These are phyloP conservation scores for Blastobotrys serpentis DNA, from an alignment of 1,139 yeast genomes.

Conservation along the genomic window DNA sequence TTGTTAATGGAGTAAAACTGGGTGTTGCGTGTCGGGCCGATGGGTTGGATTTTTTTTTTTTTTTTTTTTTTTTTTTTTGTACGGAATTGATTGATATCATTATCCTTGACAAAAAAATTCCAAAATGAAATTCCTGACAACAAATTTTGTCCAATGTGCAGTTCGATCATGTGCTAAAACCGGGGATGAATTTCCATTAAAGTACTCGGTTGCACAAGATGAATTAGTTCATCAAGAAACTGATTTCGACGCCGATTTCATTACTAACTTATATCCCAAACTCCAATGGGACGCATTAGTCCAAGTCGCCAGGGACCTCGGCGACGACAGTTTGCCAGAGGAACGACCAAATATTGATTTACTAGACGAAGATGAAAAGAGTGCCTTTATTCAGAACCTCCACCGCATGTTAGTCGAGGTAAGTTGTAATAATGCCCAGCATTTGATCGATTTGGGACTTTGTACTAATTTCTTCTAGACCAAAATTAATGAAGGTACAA, in stretches of 20 bases:
- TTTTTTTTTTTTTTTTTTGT: too few relatives aligned
- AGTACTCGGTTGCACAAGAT: constrained; percentile 62
- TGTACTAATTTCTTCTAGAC: constrained; percentile 42
- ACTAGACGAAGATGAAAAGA: constrained; percentile 50
- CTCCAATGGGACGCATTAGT: constrained; percentile 86
- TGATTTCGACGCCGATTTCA: constrained; percentile 81
- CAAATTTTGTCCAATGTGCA: constrained; percentile 94
- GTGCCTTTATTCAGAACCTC: constrained; percentile 65
- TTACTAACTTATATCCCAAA: constrained; percentile 73
- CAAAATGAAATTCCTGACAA: constrained; percentile 86
- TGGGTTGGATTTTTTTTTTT: not conserved
- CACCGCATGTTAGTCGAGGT: constrained; percentile 72
- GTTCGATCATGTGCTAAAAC: constrained; percentile 76
- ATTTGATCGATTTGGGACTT: not conserved
- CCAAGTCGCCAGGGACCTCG: constrained; percentile 72
- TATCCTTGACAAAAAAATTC: not conserved
- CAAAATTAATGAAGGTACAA: constrained; percentile 79
- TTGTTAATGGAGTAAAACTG: too few relatives aligned
- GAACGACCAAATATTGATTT: constrained; percentile 60
- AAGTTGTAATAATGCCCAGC: too few relatives aligned
- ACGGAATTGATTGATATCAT: not conserved
- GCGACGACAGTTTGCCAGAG: constrained; percentile 63
- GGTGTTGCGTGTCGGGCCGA: not conserved
- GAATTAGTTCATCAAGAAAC: constrained; percentile 67
- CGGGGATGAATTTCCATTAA: constrained; percentile 76